phyloP scores from a whole-genome alignment of 176 grass and related monocot genomes.

The Raddia guianensis region DNA sequence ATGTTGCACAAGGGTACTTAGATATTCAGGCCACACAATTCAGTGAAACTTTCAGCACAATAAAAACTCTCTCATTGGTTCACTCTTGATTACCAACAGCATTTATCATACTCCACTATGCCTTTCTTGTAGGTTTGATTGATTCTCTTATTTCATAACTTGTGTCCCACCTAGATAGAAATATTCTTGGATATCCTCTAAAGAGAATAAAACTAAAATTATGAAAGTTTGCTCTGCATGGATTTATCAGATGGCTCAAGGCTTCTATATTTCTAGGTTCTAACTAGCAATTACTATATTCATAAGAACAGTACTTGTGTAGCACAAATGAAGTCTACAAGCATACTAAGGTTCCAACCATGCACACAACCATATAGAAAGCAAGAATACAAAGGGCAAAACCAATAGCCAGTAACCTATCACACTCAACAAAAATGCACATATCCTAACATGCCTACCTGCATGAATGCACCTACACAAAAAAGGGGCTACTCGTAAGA shows the following conservation, averaged over 20 bases:
- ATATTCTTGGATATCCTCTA: conserved; percentile 2
- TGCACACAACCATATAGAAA: neutral
- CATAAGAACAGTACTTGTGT: neutral
- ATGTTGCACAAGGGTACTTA: neutral
- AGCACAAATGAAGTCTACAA: conserved; percentile 4
- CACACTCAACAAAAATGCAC: neutral
- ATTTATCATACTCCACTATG: neutral
- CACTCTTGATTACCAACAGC: neutral
- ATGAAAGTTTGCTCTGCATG: neutral
- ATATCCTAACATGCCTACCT: neutral
- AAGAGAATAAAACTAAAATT: neutral
- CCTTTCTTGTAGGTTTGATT: neutral
- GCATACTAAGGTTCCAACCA: neutral
- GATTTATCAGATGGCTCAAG: neutral
- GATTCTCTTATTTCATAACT: neutral
- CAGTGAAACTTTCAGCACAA: neutral
- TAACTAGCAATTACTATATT: neutral
- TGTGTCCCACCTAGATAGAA: neutral
- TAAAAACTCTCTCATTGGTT: neutral
- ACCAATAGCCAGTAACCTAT: neutral
- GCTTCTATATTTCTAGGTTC: neutral
- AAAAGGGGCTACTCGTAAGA: neutral
- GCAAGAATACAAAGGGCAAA: neutral
- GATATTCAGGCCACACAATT: neutral
- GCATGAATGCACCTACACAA: too few relatives aligned